Evolutionary conservation across 345 rosid genomes (phyloP).

Genomic region (Salix arbutifolia): DNA sequence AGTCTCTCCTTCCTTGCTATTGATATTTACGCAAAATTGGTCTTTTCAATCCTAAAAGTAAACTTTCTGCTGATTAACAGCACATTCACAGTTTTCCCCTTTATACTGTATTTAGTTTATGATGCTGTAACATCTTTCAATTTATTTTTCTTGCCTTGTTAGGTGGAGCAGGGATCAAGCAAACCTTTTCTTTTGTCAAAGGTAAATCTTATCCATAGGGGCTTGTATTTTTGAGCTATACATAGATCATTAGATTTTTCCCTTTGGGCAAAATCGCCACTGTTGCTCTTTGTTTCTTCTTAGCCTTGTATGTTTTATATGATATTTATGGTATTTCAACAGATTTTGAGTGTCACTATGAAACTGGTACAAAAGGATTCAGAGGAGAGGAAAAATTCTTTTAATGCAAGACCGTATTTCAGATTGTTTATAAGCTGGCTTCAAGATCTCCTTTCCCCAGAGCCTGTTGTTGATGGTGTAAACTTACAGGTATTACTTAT

Average conservation of each 20-base stretch:
- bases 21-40: constrained; percentile 83
- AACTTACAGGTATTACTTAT: constrained; percentile 63
- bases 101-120: not conserved
- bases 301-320: not conserved
- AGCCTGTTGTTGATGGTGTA: constrained; percentile 59
- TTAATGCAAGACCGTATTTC: constrained; percentile 68
- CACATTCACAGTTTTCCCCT: not conserved
- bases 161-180: constrained; percentile 74
- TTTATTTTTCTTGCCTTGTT: constrained; percentile 30
- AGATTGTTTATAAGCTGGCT: constrained; percentile 78
- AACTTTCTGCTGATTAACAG: not conserved
- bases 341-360: constrained; percentile 71
- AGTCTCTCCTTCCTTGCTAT: constrained; percentile 73
- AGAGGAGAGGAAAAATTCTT: constrained; percentile 72
- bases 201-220: constrained; percentile 34
- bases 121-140: not conserved
- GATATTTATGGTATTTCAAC: constrained; percentile 23
- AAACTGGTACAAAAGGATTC: constrained; percentile 77
- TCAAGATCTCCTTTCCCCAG: constrained; percentile 60
- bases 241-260: not conserved
- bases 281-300: not conserved
- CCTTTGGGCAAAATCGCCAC: not conserved
- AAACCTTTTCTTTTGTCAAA: constrained; percentile 59
- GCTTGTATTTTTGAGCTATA: not conserved
- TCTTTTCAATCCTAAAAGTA: constrained; percentile 57